Base-by-base conservation (phyloP, 306 rosid genomes). In the Morella rubra region DNA sequence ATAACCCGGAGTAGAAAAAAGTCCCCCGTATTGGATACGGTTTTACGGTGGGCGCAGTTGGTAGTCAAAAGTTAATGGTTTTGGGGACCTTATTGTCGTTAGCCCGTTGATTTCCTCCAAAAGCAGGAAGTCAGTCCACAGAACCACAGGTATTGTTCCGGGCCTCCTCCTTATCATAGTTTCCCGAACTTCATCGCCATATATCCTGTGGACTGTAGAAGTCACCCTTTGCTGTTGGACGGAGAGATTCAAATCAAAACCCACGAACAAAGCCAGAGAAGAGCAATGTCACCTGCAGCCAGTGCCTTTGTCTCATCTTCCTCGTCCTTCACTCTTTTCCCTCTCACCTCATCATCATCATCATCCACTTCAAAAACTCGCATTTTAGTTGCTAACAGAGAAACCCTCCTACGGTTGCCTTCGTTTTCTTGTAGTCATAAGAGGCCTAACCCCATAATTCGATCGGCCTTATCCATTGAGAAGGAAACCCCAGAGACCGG, bases 401-500 rank as follows among this genome's bases (percentile, higher is more conserved):
- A 49, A 86, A 66, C 2, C 80, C 76, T 18, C 66, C 27, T 40
- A 40, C 50, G 18, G 65, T 41, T 24, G 49, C 37, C 49, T 50
- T 18, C 45, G 20, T 9, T 73, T 44, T 41, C 78, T 18, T 18
- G 9, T 4, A 42, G 42, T 11, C 5, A 49, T 54, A 65, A 72
- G n/a, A 76, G 24, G 71, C 76, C 54, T 56, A 47, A 15, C 7
- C 37, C 52, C 41, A 3, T 32, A 3, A 81, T 84, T 5, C 81
- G 74, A 71, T 83, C 84, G 5, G 53, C 92, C 5, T 64, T 90
- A 10, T 92, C 90, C 16, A 90, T 95, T 15, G 97, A 95, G 84
- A 92, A 95, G 79, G 99, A 92, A 77, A 86, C 87, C 56, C 95
- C 97, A 5, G 96, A 92, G 81, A 15, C 91, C 1, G 80, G 89